A percentile compares a stretch with the other conserved stretches of the same genome.
phyloP scores from a whole-genome alignment of 139 green algal species.

The Medakamo hakoo region DNA sequence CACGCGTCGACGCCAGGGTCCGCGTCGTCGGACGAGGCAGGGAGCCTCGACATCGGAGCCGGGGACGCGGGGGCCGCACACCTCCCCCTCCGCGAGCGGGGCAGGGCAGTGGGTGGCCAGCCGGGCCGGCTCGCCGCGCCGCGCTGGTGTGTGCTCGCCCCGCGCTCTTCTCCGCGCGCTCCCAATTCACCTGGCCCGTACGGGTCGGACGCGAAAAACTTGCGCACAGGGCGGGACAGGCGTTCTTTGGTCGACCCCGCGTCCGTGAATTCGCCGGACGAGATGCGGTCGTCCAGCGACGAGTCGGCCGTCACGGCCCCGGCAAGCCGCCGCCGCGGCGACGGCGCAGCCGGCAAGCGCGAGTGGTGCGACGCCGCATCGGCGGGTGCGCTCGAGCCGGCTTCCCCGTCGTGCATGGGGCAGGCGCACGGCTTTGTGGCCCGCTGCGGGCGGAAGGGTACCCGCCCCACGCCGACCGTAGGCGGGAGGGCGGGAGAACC shows the following conservation, averaged over 20 bases:
- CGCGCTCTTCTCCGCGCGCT: too few species aligned
- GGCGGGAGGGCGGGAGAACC: too few species aligned
- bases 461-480: too few species aligned
- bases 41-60: background rate
- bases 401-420: too few species aligned
- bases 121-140: too few species aligned
- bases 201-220: conserved; percentile 48
- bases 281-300: background rate
- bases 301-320: background rate
- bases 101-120: too few species aligned
- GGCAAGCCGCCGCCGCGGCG: background rate
- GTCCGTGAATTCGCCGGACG: conserved; percentile 53
- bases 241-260: conserved; percentile 58
- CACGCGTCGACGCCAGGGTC: background rate
- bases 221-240: conserved; percentile 44
- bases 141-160: too few species aligned
- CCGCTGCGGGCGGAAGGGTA: too few species aligned
- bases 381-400: too few species aligned
- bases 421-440: too few species aligned
- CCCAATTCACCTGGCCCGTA: conserved; percentile 32
- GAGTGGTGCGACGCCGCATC: background rate
- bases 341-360: background rate
- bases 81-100: too few species aligned
- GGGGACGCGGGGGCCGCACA: too few species aligned
- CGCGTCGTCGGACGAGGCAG: background rate